A percentile compares a stretch with the other conserved stretches of the same genome.
phyloP scores from a whole-genome alignment of 371 early-diverging fungal genomes.

The Smittium mucronatum region DNA sequence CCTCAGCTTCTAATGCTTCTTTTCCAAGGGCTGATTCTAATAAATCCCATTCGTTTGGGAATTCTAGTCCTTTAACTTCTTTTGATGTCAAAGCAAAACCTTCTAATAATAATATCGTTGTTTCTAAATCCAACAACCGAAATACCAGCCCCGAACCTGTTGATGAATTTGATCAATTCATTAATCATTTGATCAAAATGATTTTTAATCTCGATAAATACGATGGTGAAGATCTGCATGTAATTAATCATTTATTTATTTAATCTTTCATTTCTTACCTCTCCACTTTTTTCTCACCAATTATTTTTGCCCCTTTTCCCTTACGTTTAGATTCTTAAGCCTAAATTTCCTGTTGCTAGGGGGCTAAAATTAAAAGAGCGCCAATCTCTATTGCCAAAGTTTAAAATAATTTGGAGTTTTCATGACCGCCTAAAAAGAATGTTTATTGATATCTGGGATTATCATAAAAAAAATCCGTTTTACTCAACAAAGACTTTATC shows the following conservation, averaged over 20 bases:
- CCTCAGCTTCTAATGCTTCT: too few species aligned
- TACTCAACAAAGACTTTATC: not conserved
- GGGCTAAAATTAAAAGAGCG: not conserved
- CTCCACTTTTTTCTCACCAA: not conserved
- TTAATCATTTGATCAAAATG: not conserved
- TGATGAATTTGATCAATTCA: not conserved
- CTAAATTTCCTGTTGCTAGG: not conserved
- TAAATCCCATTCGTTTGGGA: too few species aligned
- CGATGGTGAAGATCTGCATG: not conserved
- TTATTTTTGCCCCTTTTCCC: not conserved
- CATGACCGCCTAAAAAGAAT: slow-evolving; percentile 7
- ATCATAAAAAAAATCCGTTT: slow-evolving; percentile 4
- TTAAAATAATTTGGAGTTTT: not conserved
- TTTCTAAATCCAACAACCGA: too few species aligned
- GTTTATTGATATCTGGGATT: slow-evolving; percentile 8
- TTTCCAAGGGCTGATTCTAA: too few species aligned
- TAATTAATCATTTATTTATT: not conserved
- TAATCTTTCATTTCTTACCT: not conserved
- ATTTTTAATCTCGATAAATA: not conserved
- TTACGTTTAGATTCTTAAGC: not conserved
- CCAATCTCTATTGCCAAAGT: not conserved
- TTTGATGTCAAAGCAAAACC: too few species aligned
- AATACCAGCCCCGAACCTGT: too few species aligned
- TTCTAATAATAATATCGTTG: too few species aligned
- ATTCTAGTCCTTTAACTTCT: too few species aligned